phyloP scores from a whole-genome alignment of 352 stramenopile genomes.

The Detonula confervacea region DNA sequence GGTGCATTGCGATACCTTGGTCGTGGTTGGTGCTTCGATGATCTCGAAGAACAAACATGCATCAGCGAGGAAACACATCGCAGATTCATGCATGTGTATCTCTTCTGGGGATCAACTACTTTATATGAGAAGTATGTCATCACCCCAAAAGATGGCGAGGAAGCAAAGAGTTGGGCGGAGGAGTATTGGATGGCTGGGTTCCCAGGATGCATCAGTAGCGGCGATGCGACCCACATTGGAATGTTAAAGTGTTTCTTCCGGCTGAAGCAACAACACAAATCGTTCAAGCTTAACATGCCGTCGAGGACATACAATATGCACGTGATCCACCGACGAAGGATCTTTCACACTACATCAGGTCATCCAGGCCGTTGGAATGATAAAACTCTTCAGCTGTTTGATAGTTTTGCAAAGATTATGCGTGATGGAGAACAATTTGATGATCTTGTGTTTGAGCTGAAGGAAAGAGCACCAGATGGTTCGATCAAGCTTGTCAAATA shows the following conservation, averaged over 20 bases:
- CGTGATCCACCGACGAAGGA: conserved; percentile 10
- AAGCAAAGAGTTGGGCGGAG: background rate
- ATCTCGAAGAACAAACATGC: conserved; percentile 5
- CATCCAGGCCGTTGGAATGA: conserved; percentile 49
- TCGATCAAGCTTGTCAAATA: conserved; percentile 8
- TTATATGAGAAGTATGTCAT: conserved; percentile 26
- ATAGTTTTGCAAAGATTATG: conserved; percentile 19
- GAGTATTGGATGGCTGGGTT: conserved; percentile 32
- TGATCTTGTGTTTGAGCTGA: conserved; percentile 24
- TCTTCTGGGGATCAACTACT: conserved; percentile 13
- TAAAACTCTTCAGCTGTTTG: conserved; percentile 26
- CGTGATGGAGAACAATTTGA: conserved; percentile 9
- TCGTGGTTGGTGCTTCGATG: conserved; percentile 21
- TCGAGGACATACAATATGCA: conserved; percentile 30
- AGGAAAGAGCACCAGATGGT: background rate
- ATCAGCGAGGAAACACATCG: conserved; percentile 19
- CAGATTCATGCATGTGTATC: conserved; percentile 15
- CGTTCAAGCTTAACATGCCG: conserved; percentile 29
- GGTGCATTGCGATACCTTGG: conserved; percentile 39
- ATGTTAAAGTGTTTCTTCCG: conserved; percentile 13
- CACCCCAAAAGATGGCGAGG: background rate
- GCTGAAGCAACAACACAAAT: conserved; percentile 18
- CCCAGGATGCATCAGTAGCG: conserved; percentile 25
- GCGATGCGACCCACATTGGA: conserved; percentile 30
- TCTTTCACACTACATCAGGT: conserved; percentile 22